Evolutionary conservation across 352 stramenopile genomes (phyloP), one percentile per base, ranked within the genome.

Genomic region (Phytophthora cajani): DNA sequence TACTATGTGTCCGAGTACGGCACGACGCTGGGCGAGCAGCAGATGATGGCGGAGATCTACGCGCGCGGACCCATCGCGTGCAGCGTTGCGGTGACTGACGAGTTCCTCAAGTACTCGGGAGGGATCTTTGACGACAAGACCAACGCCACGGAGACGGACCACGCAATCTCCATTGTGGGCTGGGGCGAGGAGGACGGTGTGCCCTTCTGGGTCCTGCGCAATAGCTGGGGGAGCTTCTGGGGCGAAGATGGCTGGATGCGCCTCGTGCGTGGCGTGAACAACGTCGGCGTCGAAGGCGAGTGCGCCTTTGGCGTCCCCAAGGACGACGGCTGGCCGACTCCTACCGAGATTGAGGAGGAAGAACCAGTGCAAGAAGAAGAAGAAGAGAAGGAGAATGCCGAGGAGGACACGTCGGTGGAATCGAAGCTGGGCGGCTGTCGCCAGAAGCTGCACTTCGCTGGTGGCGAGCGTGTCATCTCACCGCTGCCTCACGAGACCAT

Each of bases 11-110:
- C 91, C 17, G 96, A 99, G 83, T 98, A 97, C 75, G 97, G 97
- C 47, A 89, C 80, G 16, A 97, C 96, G 21, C 79, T 89, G 12
- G 96, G 95, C 21, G 89, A 98, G 59, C 51, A 94, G 54, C 84
- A 97, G 59, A 98, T 99, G 86, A 98, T 98, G 89, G 87, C 94
- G 9, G 97, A 99, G 85, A 98, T 99, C 58, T 98, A 97, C 63
- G 92, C 89, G 23, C 94, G 97, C 51, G 97, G 97, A 0, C 96
- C 96, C 1, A 98, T 99, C 58, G 92, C 93, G 3, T 98, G 95
- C 71, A 96, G 85, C 46, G 94, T 99, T 16, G 93, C 98, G 56
- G 97, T 98, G 59, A 93, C 89, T 9, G 75, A 95, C 38, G 85
- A 80, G 61, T 93, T 97, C 55, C 72, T 91, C 21, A 84, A 97